Evolutionary conservation across 169 alveolate species (phyloP).

Genomic region (Plasmodium coatneyi): DNA sequence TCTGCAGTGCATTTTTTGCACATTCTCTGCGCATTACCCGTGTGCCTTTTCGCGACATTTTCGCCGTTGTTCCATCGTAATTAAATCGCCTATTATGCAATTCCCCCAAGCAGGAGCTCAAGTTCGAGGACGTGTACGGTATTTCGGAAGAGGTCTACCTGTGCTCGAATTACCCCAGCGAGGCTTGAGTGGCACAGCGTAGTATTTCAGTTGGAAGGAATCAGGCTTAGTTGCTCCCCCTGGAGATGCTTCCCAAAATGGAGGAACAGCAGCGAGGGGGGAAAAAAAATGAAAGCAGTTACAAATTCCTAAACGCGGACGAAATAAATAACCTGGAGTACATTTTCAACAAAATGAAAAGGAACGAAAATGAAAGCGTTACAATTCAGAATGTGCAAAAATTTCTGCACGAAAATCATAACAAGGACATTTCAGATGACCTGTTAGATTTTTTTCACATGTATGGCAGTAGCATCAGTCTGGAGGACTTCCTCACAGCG

Average conservation of each 20-base stretch:
- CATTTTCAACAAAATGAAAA: constrained; percentile 55
- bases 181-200: neutral
- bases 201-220: neutral
- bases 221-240: neutral
- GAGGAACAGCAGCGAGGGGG: constrained; percentile 6
- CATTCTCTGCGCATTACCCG: neutral
- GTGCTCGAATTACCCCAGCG: constrained; percentile 20
- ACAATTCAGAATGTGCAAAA: constrained; percentile 37
- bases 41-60: neutral
- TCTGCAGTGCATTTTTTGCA: neutral
- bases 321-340: constrained; percentile 66
- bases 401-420: constrained; percentile 34
- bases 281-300: constrained; percentile 37
- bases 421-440: constrained; percentile 37
- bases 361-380: constrained; percentile 32
- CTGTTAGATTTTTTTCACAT: constrained; percentile 33
- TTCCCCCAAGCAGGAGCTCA: constrained; percentile 23
- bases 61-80: neutral
- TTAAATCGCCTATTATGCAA: neutral
- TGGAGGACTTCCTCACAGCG: constrained; percentile 42
- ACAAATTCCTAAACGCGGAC: constrained; percentile 57
- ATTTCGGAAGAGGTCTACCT: constrained; percentile 48
- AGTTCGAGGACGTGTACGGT: constrained; percentile 73
- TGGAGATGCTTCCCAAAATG: constrained; percentile 17
- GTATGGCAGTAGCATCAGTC: constrained; percentile 53